phyloP scores from a whole-genome alignment of 2,329 filamentous ascomycete genomes.

The Plectosphaerella cucumerina region DNA sequence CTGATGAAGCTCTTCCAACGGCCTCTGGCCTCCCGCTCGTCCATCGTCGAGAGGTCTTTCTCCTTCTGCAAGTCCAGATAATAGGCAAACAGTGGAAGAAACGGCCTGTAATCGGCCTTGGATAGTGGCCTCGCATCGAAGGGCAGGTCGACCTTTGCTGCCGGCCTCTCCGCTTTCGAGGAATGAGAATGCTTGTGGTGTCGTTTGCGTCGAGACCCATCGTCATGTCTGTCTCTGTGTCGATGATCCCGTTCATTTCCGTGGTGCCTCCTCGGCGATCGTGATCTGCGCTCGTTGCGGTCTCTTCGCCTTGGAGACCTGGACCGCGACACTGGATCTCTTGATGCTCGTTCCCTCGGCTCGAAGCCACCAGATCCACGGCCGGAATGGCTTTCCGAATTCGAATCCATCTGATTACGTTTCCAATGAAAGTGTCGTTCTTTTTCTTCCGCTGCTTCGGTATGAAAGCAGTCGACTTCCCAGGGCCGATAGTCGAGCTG shows the following conservation, averaged over 20 bases:
- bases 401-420: too few relatives aligned
- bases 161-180: not conserved
- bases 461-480: too few relatives aligned
- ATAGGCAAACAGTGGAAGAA: constrained; percentile 70
- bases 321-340: not conserved
- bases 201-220: constrained; percentile 18
- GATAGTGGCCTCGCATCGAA: constrained; percentile 61
- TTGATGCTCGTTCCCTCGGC: not conserved
- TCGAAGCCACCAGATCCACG: not conserved
- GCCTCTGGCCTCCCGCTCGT: constrained; percentile 71
- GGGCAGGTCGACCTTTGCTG: constrained; percentile 45
- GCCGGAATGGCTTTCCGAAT: too few relatives aligned
- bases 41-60: constrained; percentile 62
- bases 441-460: too few relatives aligned
- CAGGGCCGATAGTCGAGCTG: too few relatives aligned
- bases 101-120: constrained; percentile 63
- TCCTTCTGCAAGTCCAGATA: constrained; percentile 89
- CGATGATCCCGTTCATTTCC: constrained; percentile 3
- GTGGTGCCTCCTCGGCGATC: constrained; percentile 10
- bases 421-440: too few relatives aligned
- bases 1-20: constrained; percentile 90
- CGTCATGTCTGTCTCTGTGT: constrained; percentile 5
- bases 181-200: constrained; percentile 8
- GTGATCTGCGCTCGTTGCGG: not conserved
- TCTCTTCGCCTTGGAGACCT: not conserved